Percentiles rank a stretch among this genome's conserved stretches.
Conservation (phyloP, 345 rosid species). For the Eutrema heterophyllum region DNA sequence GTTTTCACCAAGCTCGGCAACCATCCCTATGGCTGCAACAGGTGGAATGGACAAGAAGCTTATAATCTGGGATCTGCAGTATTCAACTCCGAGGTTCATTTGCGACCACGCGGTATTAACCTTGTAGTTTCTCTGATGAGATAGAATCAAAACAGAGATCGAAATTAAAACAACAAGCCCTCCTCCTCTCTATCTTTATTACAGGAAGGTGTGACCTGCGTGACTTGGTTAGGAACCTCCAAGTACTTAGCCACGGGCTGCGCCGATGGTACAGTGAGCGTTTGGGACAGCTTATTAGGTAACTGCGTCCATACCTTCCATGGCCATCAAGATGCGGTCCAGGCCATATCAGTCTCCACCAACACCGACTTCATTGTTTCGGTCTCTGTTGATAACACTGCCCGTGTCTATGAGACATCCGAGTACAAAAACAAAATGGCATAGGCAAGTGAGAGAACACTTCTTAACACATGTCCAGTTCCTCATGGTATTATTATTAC, state of each 20-base stretch:
- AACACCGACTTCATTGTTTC: conserved; percentile 56
- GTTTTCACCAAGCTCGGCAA: conserved; percentile 50
- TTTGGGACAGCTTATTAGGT: conserved; percentile 87
- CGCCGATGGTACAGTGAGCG: conserved; percentile 56
- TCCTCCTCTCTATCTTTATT: not conserved
- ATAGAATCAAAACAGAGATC: not conserved
- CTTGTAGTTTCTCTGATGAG: not conserved
- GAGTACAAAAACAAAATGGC: conserved; percentile 35
- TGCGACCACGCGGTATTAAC: conserved; percentile 66
- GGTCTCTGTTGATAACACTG: conserved; percentile 66
- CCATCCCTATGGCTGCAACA: conserved; percentile 67
- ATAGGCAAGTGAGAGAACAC: conserved; percentile 18
- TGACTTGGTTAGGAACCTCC: conserved; percentile 73
- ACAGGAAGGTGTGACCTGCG: conserved; percentile 76
- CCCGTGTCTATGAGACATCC: conserved; percentile 67
- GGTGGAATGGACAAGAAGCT: conserved; percentile 87
- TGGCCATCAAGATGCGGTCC: conserved; percentile 64
- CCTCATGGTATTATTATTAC: not conserved
- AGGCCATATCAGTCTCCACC: conserved; percentile 48
- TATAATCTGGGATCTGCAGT: conserved; percentile 77
- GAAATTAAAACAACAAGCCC: not conserved
- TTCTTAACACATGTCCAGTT: not conserved
- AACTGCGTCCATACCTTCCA: conserved; percentile 53
- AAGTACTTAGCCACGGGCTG: conserved; percentile 76
- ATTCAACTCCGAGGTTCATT: conserved; percentile 60